Evolutionary conservation across 352 stramenopile species (phyloP), one percentile per base, ranked within the genome.

Genomic region (Pythium grandisporangium): DNA sequence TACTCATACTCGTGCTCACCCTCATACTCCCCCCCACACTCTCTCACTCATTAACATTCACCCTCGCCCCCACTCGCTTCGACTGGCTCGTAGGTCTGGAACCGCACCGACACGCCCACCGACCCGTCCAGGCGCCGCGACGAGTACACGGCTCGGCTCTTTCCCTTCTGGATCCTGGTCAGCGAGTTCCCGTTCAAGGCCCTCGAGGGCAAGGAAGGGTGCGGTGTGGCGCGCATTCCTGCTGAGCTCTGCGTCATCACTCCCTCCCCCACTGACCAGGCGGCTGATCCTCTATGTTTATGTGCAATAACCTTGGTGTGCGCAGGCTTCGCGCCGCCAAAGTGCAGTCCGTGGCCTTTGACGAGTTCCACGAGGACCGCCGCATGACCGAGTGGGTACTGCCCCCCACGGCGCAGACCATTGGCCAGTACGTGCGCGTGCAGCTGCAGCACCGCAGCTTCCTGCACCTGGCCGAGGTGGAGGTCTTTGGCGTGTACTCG

Each of bases 101-200:
- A 97, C 59, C 71, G 90, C 42, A 92, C 69, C 10, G 89, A 98
- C 45, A 76, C 81, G 37, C 88, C 85, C 2, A 45, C 61, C 21
- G 90, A 97, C 53, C 62, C 69, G n/a, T 80, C 59, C 8, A 71
- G 79, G 48, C 59, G 59, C 12, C 56, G 63, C 6, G 69, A 83
- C 49, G 72, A 95, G 42, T 97, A 83, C 53, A 83, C 70, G 2
- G 51, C 41, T 34, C 67, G 87, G 0, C 39, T 98, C 19, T 96
- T 96, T 42, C 92, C 92, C 10, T 96, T 77, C 49, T 97, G 88
- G 86, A 77, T 97, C 48, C 82, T 97, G 48, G 73, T 96, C 13
- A 95, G 87, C 22, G 74, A 93, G 42, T 73, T 84, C 27, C 70
- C 84, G 8, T 97, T 97, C 58, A 67, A 75, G 26, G 65, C 89